phyloP scores from a whole-genome alignment of 257 asterid genomes.

The Fraxinus pennsylvanica region DNA sequence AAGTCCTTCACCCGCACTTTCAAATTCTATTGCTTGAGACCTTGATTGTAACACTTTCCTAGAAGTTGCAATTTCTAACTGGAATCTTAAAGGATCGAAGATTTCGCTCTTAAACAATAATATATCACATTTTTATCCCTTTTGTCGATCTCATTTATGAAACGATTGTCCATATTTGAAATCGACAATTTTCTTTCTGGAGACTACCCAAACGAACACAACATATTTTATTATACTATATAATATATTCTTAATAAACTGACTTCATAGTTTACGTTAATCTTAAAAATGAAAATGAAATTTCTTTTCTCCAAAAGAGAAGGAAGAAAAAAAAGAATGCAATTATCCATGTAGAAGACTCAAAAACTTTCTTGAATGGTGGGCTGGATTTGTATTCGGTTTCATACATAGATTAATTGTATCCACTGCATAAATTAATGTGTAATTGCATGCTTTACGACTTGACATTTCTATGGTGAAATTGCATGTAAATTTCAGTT shows the following conservation, averaged over 20 bases:
- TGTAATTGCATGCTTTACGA: not conserved
- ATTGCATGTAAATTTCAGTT: slow-evolving; percentile 23
- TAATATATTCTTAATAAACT: too few relatives aligned
- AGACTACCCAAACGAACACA: too few relatives aligned
- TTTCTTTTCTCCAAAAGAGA: not conserved
- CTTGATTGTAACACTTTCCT: not conserved
- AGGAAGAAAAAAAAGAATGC: not conserved
- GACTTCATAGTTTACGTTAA: too few relatives aligned
- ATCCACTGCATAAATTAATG: slow-evolving; percentile 2
- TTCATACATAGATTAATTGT: slow-evolving; percentile 10
- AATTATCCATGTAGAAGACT: slow-evolving; percentile 10
- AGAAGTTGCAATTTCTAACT: not conserved
- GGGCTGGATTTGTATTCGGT: slow-evolving; percentile 25
- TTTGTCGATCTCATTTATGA: too few relatives aligned
- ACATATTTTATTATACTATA: too few relatives aligned
- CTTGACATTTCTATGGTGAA: slow-evolving; percentile 25
- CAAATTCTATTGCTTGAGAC: not conserved
- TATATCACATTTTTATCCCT: not conserved
- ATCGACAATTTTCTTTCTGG: not conserved
- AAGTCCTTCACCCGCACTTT: not conserved
- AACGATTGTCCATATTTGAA: too few relatives aligned
- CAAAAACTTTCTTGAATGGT: slow-evolving; percentile 25
- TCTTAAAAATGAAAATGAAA: not conserved
- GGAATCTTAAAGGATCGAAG: too few relatives aligned
- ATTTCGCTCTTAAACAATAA: not conserved